Evolutionary conservation across 805 yeast genomes (phyloP), one percentile per base, ranked within the genome.

Genomic region (Candida succiphila): DNA sequence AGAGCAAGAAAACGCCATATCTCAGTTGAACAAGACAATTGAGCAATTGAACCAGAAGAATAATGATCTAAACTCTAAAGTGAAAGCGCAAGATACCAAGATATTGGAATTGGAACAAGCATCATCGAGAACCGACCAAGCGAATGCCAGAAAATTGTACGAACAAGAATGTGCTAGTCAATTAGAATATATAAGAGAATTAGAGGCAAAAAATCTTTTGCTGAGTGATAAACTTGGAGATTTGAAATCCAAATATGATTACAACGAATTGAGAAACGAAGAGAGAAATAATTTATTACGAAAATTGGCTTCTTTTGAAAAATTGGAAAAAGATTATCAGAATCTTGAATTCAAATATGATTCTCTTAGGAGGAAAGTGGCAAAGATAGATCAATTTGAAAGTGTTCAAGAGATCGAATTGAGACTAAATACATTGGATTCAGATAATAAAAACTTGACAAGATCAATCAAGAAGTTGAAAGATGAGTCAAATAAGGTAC

Each of bases 151-250:
- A 20, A 43, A 59, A 9, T 26, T 58, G 21, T 51, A 49, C 35
- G 58, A 51, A 40, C 44, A 27, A 39, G 56, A 41, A 49, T 56
- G 46, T 36, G 37, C 29, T 17, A 51, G 63, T 19, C 78, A 73
- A 44, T 43, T 69, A 26, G 50, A 58, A 18, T 63, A 68, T 40
- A 51, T 69, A 29, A 56, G 63, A 42, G 64, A 61, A 27, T 45
- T 69, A 37, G 85, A 78, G 39, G 59, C 63, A 5, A 67, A 69
- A 39, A 69, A 72, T 38, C 56, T 75, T 33, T 57, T 65, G 7
- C 75, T 78, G 46, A 57, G 72, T 17, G 69, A 64, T 38, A 67
- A 72, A 26, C 62, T 79, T 36, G 65, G 66, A 39, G 57, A 61
- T 8, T 56, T 74, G 17, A 69, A 70, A 39, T 54, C 69, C 38